Evolutionary conservation across 768 basidiomycete species (phyloP).

Genomic region (Phaeolepiota aurea): DNA sequence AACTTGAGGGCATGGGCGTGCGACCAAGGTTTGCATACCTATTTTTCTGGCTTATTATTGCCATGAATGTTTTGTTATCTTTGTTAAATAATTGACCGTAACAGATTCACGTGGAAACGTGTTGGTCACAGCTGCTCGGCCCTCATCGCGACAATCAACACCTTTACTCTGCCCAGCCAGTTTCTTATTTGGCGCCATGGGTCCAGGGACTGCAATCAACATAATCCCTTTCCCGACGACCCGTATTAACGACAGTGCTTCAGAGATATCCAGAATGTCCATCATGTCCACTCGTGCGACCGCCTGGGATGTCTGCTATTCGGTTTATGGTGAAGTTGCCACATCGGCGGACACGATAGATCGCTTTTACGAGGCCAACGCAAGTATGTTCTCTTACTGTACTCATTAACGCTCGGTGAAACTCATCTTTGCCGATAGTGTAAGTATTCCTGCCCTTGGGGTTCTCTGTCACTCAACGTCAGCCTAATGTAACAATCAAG

Average conservation of each 20-base stretch:
- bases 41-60: too few species aligned
- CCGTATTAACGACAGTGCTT: conserved; percentile 3
- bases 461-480: conserved; percentile 2
- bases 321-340: conserved; percentile 54
- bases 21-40: too few species aligned
- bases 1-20: too few species aligned
- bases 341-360: conserved; percentile 45
- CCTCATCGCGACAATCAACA: too few species aligned
- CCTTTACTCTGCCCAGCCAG: too few species aligned
- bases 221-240: conserved; percentile 12
- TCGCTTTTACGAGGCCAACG: conserved; percentile 64
- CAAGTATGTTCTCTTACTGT: conserved; percentile 35
- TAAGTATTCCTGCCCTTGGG: conserved; percentile 20
- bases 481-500: conserved; percentile 20
- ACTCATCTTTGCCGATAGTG: conserved; percentile 23
- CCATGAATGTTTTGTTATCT: too few species aligned
- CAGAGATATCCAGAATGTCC: conserved; percentile 23
- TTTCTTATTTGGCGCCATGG: too few species aligned
- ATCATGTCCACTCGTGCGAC: conserved; percentile 41
- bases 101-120: too few species aligned
- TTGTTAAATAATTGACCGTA: too few species aligned
- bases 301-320: conserved; percentile 61
- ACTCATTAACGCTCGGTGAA: conserved; percentile 4
- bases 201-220: too few species aligned
- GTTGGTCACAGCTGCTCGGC: too few species aligned